Evolutionary conservation across 345 rosid species (phyloP), one percentile per base, ranked within the genome.

Genomic region (Eutrema japonicum): DNA sequence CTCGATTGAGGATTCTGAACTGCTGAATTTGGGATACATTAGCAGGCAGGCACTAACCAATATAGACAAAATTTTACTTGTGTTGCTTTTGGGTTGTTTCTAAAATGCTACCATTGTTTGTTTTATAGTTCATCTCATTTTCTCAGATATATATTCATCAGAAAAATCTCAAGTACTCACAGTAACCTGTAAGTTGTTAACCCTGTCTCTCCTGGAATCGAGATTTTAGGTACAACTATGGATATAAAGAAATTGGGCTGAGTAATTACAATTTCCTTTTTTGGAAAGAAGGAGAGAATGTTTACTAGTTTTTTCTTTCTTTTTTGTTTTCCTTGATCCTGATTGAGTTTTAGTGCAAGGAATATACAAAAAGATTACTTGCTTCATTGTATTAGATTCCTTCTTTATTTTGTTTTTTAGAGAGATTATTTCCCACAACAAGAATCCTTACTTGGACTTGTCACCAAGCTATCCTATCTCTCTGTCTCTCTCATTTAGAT

Each of bases 361-460:
- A 68, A 78, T 78, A 75, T 61, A 26, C 43, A 63, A 56, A 69
- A 68, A 63, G 88, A 88, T 88, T 82, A 83, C 90, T 89, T 89
- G 86, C 92, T 83, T 84, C 88, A 38, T 43, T 1, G 62, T 47
- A 66, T 82, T 30, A 55, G 77, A 75, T 74, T 74, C 74, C 78
- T 78, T 80, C 65, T 63, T 55, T 58, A 56, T 47, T 73, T 50
- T 69, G 30, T 43, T 64, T 54, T 14, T 18, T 41, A n/a, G 30
- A 42, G 13, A 60, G 59, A 18, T 71, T n/a, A 48, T 59, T 51
- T 58, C 50, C 40, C 46, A 62, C 70, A 75, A 9, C 65, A 80
- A 66, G 87, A 86, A 86, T 89, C 94, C 82, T 79, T 72, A 79
- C 59, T 73, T 86, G 80, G 83, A 86, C 84, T 86, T 86, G 52